These are phyloP conservation scores for Trichoderma semiorbis DNA, from an alignment of 2,329 filamentous ascomycete genomes.

Conservation along the genomic window DNA sequence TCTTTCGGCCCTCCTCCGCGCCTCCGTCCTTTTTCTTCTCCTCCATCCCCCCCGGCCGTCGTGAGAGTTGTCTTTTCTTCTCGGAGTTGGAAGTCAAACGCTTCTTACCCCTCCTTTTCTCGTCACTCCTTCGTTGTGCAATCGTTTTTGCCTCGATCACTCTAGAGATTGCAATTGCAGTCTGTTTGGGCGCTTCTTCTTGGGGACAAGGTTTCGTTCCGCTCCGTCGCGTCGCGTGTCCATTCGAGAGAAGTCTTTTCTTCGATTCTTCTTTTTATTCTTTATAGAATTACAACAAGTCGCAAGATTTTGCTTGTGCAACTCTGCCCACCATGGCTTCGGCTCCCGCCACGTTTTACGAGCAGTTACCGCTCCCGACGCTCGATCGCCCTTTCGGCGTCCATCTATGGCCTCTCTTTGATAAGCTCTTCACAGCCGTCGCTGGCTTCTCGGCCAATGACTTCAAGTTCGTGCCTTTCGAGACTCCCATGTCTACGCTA, in stretches of 20 bases:
- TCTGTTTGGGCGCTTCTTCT: constrained; percentile 10
- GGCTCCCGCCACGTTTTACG: constrained; percentile 40
- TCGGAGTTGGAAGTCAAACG: constrained; percentile 11
- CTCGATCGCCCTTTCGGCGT: constrained; percentile 91
- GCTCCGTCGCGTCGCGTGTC: constrained; percentile 17
- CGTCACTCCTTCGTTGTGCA: constrained; percentile 34
- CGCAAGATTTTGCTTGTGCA: background rate
- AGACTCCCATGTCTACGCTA: constrained; percentile 87
- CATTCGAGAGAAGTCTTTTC: background rate
- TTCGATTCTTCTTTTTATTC: background rate
- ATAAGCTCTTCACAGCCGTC: constrained; percentile 73
- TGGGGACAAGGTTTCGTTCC: background rate
- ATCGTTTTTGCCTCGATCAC: constrained; percentile 1
- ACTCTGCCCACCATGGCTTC: constrained; percentile 32
- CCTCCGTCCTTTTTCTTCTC: constrained; percentile 4
- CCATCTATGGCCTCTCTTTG: constrained; percentile 90
- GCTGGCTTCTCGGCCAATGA: constrained; percentile 81
- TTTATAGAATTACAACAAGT: too few species aligned
- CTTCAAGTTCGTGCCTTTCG: constrained; percentile 76
- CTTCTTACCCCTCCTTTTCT: constrained; percentile 29
- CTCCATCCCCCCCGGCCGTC: constrained; percentile 27
- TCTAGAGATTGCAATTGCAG: constrained; percentile 8
- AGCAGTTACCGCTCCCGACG: constrained; percentile 66
- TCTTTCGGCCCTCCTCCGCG: constrained; percentile 23
- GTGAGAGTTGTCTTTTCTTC: constrained; percentile 18